Evolutionary conservation across 768 basidiomycete species (phyloP), one percentile per base, ranked within the genome.

Genomic region (Russula compacta): DNA sequence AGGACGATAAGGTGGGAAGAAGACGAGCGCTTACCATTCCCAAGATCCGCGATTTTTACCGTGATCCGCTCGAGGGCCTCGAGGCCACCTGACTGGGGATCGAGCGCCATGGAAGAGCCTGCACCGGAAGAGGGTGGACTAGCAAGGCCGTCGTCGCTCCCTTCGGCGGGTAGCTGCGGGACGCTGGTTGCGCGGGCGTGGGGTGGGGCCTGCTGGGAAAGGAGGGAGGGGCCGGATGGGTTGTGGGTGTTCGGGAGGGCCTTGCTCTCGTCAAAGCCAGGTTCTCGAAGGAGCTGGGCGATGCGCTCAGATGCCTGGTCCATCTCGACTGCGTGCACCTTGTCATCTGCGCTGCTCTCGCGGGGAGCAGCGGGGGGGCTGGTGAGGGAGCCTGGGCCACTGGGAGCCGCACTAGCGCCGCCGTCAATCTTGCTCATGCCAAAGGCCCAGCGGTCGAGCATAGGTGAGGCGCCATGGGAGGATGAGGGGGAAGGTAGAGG

Each of bases 41-140:
- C 97, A 56, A 99, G 75, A 80, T 99, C 97, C 35, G 95, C 97
- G 70, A 99, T 98, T 80, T 98, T 98, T 55, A 99, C 97, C 6
- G 94, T 98, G 64, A 98, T 97, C 71, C 83, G 83, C 69, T 90
- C 69, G 57, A 67, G 63, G 17, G 71, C 72, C 54, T 77, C 76
- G 32, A 72, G 71, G 56, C 56, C 56, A 21, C 35, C 63, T 59
- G 61, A 56, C 19, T 59, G 38, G 12, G 63, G 67, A 58, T 74
- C 72, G 19, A 71, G 69, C 7, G 70, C 71, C 71, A 73, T 73
- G 12, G 63, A 59, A 35, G 61, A 53, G 4, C 33, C 61, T 19
- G 69, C 67, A 21, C 64, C 67, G 9, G 67, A 65, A 47, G 68
- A 46, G 32, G 66, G 56, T 29, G 64, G 32, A 32, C 56, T 58